Evolutionary conservation across 2,329 filamentous ascomycete genomes (phyloP).

Genomic region (Exophiala calicioides): DNA sequence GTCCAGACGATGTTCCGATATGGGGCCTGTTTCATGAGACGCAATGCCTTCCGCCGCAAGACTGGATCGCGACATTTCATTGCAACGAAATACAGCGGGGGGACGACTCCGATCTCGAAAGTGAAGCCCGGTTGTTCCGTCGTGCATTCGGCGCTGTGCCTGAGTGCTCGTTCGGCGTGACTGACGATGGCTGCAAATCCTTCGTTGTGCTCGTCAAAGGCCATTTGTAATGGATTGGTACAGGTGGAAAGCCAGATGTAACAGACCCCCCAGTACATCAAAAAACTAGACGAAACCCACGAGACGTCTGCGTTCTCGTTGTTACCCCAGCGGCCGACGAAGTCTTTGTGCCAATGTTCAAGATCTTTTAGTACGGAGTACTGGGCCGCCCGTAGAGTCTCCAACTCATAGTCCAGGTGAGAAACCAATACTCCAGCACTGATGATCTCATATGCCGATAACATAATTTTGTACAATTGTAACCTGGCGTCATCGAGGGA

Average conservation of each 20-base stretch:
- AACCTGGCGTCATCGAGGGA: constrained; percentile 11
- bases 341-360: constrained; percentile 13
- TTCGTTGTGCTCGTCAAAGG: constrained; percentile 19
- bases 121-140: constrained; percentile 16
- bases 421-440: constrained; percentile 8
- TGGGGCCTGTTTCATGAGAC: constrained; percentile 20
- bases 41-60: constrained; percentile 33
- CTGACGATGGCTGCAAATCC: constrained; percentile 16
- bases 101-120: constrained; percentile 36
- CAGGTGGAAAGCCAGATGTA: constrained; percentile 21
- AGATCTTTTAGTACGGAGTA: constrained; percentile 6
- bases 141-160: not conserved
- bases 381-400: constrained; percentile 7
- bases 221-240: constrained; percentile 5
- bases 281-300: constrained; percentile 13
- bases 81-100: constrained; percentile 38
- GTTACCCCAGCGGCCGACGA: not conserved
- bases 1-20: constrained; percentile 20
- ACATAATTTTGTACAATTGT: constrained; percentile 18
- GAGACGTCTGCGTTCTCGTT: constrained; percentile 1
- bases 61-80: constrained; percentile 38
- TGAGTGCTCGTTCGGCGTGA: constrained; percentile 13
- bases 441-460: constrained; percentile 18
- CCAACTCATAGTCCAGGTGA: constrained; percentile 11
- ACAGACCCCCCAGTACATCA: constrained; percentile 23